Evolutionary conservation across 805 yeast genomes (phyloP).

Genomic region (Sugiyamaella lignohabitans): DNA sequence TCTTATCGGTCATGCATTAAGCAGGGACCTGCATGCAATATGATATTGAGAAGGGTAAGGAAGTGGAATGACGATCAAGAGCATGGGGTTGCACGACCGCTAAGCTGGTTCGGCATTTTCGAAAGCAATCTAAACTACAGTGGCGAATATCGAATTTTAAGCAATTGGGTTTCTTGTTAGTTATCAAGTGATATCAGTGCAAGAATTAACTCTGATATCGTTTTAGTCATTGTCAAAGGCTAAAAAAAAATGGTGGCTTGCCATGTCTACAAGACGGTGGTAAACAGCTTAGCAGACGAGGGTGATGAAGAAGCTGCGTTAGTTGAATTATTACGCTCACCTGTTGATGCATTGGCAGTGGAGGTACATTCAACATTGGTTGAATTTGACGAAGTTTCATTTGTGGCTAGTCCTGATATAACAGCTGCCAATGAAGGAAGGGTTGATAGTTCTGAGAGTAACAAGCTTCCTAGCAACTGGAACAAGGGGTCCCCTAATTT

Average conservation of each 20-base stretch:
- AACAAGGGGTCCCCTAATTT: slow-evolving; percentile 17
- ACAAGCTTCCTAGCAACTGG: slow-evolving; percentile 9
- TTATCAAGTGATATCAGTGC: too few species aligned
- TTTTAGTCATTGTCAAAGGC: background rate
- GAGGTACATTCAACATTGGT: slow-evolving; percentile 15
- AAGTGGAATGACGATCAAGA: too few species aligned
- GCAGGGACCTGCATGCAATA: too few species aligned
- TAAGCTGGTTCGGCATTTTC: too few species aligned
- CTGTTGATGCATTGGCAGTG: slow-evolving; percentile 19
- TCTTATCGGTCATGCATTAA: too few species aligned
- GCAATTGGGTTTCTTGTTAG: too few species aligned
- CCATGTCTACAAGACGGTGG: slow-evolving; percentile 16
- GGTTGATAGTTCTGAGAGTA: background rate
- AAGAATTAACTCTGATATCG: too few species aligned
- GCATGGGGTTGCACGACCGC: too few species aligned
- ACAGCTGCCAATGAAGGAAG: background rate
- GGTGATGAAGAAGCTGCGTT: slow-evolving; percentile 15
- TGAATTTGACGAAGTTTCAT: background rate
- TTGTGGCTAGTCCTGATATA: background rate
- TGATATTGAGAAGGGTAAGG: too few species aligned
- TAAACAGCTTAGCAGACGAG: slow-evolving; percentile 7
- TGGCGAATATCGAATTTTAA: too few species aligned
- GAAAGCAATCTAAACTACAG: too few species aligned
- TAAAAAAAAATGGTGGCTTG: slow-evolving; percentile 20
- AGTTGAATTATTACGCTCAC: slow-evolving; percentile 7